Evolutionary conservation across 345 rosid genomes (phyloP), one percentile per base, ranked within the genome.

Genomic region (Odontarrhena argentea): DNA sequence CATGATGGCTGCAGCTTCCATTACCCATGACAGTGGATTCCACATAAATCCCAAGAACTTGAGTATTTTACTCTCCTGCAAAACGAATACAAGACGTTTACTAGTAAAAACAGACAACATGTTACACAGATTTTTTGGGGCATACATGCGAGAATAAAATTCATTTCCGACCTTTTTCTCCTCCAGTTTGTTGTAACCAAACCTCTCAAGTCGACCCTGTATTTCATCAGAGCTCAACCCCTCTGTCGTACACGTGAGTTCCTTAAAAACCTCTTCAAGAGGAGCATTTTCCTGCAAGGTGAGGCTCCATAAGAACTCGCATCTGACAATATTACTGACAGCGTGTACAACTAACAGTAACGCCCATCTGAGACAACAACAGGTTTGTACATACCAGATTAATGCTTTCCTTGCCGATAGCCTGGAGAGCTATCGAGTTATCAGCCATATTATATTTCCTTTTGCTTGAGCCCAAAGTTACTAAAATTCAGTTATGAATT

Each of bases 1-100:
- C 85, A 87, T 83, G 48, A 87, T n/a, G 1, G 88, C 86, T 4
- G 86, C 90, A 73, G 89, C 89, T 80, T 83, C 88, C 90, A 85
- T 85, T 41, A 85, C 89, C 88, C 88, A 83, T 72, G 93, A 85
- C 24, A 83, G 73, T 71, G 86, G 90, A 75, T 83, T 87, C 85
- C 87, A 85, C 89, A 82, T 82, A 52, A 84, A 82, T 14, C 89
- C 83, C 58, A 82, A 60, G 55, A 82, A 85, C 79, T 85, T 85
- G 42, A 82, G 76, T 28, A 85, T 28, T 70, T 80, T 80, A 54
- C 75, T 85, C 68, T 85, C 88, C 88, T 84, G 79, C 26, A 37
- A 7, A 75, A 55, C 26, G 46, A 75, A 12, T 41, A n/a, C 3
- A 15, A 14, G 25, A 63, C 45, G 55, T 45, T 57, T 52, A 55